phyloP scores from a whole-genome alignment of 2,329 filamentous ascomycete species.

The Neonectria coccinea region DNA sequence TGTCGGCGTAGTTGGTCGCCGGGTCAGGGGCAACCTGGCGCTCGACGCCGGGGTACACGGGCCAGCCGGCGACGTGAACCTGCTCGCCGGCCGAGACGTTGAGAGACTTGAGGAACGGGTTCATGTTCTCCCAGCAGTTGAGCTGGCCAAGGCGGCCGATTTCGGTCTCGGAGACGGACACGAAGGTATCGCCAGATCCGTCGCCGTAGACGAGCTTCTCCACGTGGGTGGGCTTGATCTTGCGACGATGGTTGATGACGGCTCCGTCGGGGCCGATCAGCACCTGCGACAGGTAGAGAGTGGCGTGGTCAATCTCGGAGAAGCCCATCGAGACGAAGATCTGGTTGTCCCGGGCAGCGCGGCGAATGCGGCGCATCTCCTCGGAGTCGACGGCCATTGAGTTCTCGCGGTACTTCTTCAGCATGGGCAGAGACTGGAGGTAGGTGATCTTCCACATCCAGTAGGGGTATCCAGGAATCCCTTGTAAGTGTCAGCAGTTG shows the following conservation, averaged over 20 bases:
- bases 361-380: slow-evolving; percentile 58
- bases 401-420: slow-evolving; percentile 55
- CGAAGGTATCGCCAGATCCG: slow-evolving; percentile 66
- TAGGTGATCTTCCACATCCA: slow-evolving; percentile 52
- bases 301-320: slow-evolving; percentile 59
- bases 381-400: slow-evolving; percentile 51
- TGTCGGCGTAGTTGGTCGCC: slow-evolving; percentile 43
- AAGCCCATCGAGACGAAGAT: slow-evolving; percentile 63
- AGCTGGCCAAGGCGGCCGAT: slow-evolving; percentile 65
- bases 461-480: slow-evolving; percentile 67
- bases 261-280: slow-evolving; percentile 62
- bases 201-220: slow-evolving; percentile 65
- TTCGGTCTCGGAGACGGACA: slow-evolving; percentile 58
- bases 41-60: slow-evolving; percentile 41
- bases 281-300: slow-evolving; percentile 62
- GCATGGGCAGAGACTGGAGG: slow-evolving; percentile 48
- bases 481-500: slow-evolving; percentile 17
- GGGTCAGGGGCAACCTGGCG: slow-evolving; percentile 41
- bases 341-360: slow-evolving; percentile 54
- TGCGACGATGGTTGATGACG: slow-evolving; percentile 60
- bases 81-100: slow-evolving; percentile 46
- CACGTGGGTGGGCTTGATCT: slow-evolving; percentile 64
- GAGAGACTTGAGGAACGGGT: slow-evolving; percentile 45
- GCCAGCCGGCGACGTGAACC: slow-evolving; percentile 48
- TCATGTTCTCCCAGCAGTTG: slow-evolving; percentile 68